Evolutionary conservation across 768 basidiomycete species (phyloP).

Genomic region (Neoboletus magnificus): DNA sequence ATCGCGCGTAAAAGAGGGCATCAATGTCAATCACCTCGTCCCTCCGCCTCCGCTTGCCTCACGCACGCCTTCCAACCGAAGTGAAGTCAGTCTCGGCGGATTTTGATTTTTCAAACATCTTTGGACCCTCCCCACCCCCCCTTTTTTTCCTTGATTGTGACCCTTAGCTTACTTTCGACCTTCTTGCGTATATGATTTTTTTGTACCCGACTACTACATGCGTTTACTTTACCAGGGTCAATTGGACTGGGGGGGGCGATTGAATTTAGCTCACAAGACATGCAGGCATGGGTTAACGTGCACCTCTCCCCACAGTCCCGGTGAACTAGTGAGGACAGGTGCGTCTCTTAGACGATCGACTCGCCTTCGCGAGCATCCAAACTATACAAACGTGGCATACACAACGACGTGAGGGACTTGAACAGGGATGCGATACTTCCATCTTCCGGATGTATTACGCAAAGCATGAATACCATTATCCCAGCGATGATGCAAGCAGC

Average conservation of each 20-base stretch:
- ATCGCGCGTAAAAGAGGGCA: conserved; percentile 33
- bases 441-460: conserved; percentile 16
- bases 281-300: not conserved
- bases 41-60: conserved; percentile 32
- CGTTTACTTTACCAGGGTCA: not conserved
- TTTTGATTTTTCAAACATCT: conserved; percentile 18
- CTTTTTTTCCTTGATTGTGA: not conserved
- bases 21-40: conserved; percentile 26
- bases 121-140: not conserved
- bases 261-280: not conserved
- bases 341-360: conserved; percentile 15
- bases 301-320: conserved; percentile 16
- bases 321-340: conserved; percentile 4
- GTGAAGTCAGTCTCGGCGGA: conserved; percentile 42
- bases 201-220: not conserved
- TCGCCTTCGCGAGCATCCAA: not conserved
- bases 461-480: conserved; percentile 8
- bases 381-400: conserved; percentile 3
- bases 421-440: not conserved
- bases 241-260: not conserved
- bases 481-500: conserved; percentile 6
- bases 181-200: conserved; percentile 26
- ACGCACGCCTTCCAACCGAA: conserved; percentile 45
- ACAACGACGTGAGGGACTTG: conserved; percentile 1
- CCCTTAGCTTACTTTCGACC: conserved; percentile 29